Evolutionary conservation across 257 asterid genomes (phyloP), one percentile per base, ranked within the genome.

Genomic region (Gentiana straminea): DNA sequence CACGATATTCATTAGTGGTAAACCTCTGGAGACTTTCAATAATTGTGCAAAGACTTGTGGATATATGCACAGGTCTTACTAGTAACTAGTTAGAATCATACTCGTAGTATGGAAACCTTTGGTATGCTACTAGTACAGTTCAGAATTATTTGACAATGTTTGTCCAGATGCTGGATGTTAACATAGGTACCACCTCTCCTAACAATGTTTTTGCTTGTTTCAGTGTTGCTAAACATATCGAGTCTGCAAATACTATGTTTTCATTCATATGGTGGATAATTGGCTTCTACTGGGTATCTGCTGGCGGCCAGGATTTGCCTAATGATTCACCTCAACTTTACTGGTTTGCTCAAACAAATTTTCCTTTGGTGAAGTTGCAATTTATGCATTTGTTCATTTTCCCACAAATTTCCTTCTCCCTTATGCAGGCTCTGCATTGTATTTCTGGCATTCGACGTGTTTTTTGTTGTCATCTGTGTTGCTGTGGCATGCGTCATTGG

Each of bases 181-280:
- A 7, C 9, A 41, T 41, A 24, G 46, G 33, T 60, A 45, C 37
- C 57, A 54, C 59, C 44, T 32, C 52, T 52, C 55, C 65, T 44
- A 58, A 43, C 35, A 5, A 58, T 62, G 55, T 55, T 39, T 68
- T 65, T 13, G 47, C 51, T 63, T 68, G 51, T 68, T 56, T 62
- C 87, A 88, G 96, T 50, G 76, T 70, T 53, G 73, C 86, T 33
- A 84, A 77, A 62, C 94, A 84, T 74, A 72, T 88, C 75, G 93
- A 89, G 74, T 83, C 95, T 13, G 95, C 95, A 63, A 89, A 84
- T 63, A 81, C 97, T 7, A 86, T 89, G 95, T 89, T 89, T 75
- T 86, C 94, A 6, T 89, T 89, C 80, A 79, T 89, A 77, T 89
- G 97, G 97, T 89, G 97, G 97, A 81, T 89, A 70, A 65, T 89